These are phyloP conservation scores for Dendrothele bispora DNA, from an alignment of 768 basidiomycete species.

Conservation along the genomic window DNA sequence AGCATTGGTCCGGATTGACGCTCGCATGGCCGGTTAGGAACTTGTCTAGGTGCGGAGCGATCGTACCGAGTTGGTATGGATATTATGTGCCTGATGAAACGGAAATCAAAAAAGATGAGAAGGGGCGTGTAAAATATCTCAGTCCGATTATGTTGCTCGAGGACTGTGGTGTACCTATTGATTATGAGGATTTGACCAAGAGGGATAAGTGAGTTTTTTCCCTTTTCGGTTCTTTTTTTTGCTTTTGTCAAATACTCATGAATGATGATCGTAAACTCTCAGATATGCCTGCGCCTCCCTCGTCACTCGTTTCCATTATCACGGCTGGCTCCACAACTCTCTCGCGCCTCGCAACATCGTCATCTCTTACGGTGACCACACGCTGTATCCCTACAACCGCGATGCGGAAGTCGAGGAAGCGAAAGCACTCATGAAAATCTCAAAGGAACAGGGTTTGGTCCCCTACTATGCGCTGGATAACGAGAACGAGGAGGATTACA, in stretches of 20 bases:
- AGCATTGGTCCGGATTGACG: constrained; percentile 53
- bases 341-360: constrained; percentile 38
- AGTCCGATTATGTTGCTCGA: constrained; percentile 46
- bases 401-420: too few species aligned
- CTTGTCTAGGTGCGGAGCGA: constrained; percentile 46
- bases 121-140: constrained; percentile 16
- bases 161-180: constrained; percentile 36
- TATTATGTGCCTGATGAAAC: constrained; percentile 38
- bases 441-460: too few species aligned
- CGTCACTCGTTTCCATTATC: constrained; percentile 35
- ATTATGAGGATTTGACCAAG: constrained; percentile 19
- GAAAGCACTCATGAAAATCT: too few species aligned
- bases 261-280: neutral
- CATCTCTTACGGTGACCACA: constrained; percentile 27
- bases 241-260: neutral
- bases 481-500: too few species aligned
- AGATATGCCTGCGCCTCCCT: constrained; percentile 42
- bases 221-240: neutral
- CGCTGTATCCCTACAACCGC: too few species aligned
- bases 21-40: constrained; percentile 38
- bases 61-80: constrained; percentile 67
- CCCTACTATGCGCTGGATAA: too few species aligned
- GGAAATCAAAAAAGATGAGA: neutral
- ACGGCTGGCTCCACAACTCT: constrained; percentile 36
- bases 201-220: constrained; percentile 36